Base-by-base conservation (phyloP, 2,329 filamentous ascomycete genomes). In the Sphaerulina vaccinii region DNA sequence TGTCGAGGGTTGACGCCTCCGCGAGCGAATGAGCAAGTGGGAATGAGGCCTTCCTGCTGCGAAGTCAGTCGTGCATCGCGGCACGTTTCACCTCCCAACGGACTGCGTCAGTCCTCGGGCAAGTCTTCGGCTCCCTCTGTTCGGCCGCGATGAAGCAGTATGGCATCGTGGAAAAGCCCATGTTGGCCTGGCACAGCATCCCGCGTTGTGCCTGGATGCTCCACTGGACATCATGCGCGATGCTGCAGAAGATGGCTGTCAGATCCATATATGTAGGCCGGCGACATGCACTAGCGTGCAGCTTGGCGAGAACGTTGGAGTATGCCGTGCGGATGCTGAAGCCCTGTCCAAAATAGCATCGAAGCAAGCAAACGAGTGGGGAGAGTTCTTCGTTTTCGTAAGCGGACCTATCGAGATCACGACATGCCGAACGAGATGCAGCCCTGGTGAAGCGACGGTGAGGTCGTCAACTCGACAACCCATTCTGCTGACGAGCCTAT, bases 11-110 rank as follows among this genome's bases (percentile, higher is more conserved):
- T 29, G 27, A 7, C 13, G 27, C 27, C 27, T 29, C 27, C 13
- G 27, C 27, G 7, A 13, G 27, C 27, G 27, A 7, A 7, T 29
- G 27, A 13, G 13, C 27, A 29, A 29, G 27, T 29, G 7, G 27
- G 7, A 13, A 29, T 29, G 13, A 13, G 13, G 27, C 27, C 7
- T 29, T 29, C 13, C 27, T 35, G 18, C 36, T 46, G 43, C 43
- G 43, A 23, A 24, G 43, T 46, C 43, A 24, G 33, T 38, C 18
- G 44, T 29, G 33, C 13, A 21, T 33, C 35, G 27, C 35, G 35
- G 32, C 4, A 18, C 35, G 44, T 48, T 48, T 48, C 44, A 48
- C 19, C 22, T 39, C 36, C 33, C 35, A 36, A 18, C 19, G 22
- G 22, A 22, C 32, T 5, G 13, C 32, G 11, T 15, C 32, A 13